phyloP scores from a whole-genome alignment of 176 grass and related monocot species.

The Lolium perenne region DNA sequence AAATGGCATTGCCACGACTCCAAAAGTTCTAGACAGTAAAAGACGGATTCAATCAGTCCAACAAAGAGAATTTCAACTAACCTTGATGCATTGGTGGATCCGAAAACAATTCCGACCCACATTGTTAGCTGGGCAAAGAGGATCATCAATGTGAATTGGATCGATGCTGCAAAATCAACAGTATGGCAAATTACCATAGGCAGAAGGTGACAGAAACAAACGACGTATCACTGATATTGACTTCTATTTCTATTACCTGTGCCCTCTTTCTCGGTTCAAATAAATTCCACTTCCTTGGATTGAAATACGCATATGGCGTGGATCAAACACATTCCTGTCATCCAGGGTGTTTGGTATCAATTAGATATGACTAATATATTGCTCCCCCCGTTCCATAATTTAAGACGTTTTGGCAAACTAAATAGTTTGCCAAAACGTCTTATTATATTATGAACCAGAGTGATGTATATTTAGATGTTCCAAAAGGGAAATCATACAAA shows the following conservation, averaged over 20 bases:
- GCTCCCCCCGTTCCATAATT: not conserved
- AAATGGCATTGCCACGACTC: not conserved
- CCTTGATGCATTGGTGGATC: constrained; percentile 99
- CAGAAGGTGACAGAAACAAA: constrained; percentile 22
- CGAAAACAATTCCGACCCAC: constrained; percentile 99
- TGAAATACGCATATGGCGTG: constrained; percentile 95
- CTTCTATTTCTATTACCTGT: constrained; percentile 59
- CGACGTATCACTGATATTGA: not conserved
- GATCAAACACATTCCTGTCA: constrained; percentile 95
- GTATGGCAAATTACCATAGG: constrained; percentile 41
- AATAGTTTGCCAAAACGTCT: too few relatives aligned
- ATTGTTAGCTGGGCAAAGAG: constrained; percentile 88
- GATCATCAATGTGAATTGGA: constrained; percentile 97
- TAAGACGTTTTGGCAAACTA: too few relatives aligned
- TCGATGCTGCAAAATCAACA: constrained; percentile 78
- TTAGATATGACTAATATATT: constrained; percentile 31
- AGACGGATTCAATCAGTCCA: constrained; percentile 17
- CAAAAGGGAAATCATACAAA: not conserved
- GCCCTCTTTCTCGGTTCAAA: constrained; percentile 94
- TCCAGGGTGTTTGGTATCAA: constrained; percentile 32
- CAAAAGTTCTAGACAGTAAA: constrained; percentile 24
- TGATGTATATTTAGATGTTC: constrained; percentile 13
- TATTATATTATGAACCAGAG: too few relatives aligned
- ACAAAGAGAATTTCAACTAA: constrained; percentile 43
- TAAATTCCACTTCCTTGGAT: constrained; percentile 98